Percentiles rank a stretch among this genome's conserved stretches.
These are phyloP conservation scores for Achaetomiella virescens DNA, from an alignment of 495 filamentous ascomycete genomes.

Conservation along the genomic window DNA sequence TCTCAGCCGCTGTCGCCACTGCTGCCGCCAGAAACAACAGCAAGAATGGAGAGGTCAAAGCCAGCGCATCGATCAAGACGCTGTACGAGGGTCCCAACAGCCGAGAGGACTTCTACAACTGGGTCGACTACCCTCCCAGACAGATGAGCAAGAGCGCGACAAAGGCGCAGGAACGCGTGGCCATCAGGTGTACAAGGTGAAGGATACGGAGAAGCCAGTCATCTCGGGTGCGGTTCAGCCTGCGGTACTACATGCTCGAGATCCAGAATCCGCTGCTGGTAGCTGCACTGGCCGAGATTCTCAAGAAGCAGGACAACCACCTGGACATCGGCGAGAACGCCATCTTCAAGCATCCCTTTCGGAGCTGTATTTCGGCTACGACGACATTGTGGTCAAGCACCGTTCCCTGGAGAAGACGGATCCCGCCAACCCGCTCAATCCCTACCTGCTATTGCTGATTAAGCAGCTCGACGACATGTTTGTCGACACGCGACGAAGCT, in stretches of 20 bases:
- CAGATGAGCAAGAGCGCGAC: slow-evolving; percentile 30
- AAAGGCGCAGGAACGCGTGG: slow-evolving; percentile 32
- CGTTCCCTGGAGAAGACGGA: slow-evolving; percentile 6
- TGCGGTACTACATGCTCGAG: slow-evolving; percentile 32
- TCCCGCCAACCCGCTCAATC: slow-evolving; percentile 13
- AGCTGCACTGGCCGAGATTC: slow-evolving; percentile 26
- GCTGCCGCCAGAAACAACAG: not conserved
- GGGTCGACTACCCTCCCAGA: slow-evolving; percentile 36
- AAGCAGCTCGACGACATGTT: slow-evolving; percentile 34
- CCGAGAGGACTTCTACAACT: slow-evolving; percentile 20
- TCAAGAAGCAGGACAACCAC: slow-evolving; percentile 28
- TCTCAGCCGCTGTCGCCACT: not conserved
- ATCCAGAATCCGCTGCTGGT: slow-evolving; percentile 33
- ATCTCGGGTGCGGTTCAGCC: slow-evolving; percentile 26
- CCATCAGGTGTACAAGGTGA: slow-evolving; percentile 38
- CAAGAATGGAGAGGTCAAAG: slow-evolving; percentile 18
- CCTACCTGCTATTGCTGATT: slow-evolving; percentile 30
- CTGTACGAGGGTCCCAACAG: slow-evolving; percentile 30
- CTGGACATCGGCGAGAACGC: slow-evolving; percentile 29
- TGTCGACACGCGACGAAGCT: slow-evolving; percentile 27
- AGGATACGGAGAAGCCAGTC: slow-evolving; percentile 29
- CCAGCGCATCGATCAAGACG: slow-evolving; percentile 20
- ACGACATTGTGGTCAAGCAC: slow-evolving; percentile 25
- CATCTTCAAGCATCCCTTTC: slow-evolving; percentile 32
- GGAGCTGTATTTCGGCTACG: slow-evolving; percentile 34